Percentiles rank a stretch among this genome's conserved stretches.
These are phyloP conservation scores for Chrysoporthe deuterocubensis DNA, from an alignment of 2,329 filamentous ascomycete species.

Conservation along the genomic window DNA sequence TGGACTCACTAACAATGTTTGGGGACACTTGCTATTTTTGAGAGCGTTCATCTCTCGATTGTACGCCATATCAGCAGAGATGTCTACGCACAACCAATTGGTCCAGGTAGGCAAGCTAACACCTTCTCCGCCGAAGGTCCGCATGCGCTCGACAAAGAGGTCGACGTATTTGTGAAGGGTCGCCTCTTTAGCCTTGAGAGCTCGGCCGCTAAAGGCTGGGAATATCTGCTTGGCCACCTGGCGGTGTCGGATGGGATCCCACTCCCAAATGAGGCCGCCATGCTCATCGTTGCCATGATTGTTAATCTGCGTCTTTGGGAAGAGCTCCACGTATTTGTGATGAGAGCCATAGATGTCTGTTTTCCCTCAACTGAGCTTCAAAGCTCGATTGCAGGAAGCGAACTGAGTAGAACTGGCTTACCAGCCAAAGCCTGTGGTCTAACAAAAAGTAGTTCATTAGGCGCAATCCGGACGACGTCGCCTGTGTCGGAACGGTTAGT, in stretches of 20 bases:
- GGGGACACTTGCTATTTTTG: constrained; percentile 28
- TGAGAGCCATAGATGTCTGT: constrained; percentile 31
- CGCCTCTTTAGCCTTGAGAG: constrained; percentile 29
- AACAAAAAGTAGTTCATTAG: constrained; percentile 23
- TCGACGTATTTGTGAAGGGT: constrained; percentile 31
- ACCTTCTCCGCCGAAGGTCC: constrained; percentile 17
- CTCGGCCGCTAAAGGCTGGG: constrained; percentile 33
- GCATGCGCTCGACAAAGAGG: constrained; percentile 32
- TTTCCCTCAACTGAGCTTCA: background rate
- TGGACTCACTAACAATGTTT: no score
- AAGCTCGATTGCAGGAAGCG: no score
- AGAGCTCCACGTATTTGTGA: constrained; percentile 27
- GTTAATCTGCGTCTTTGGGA: constrained; percentile 32
- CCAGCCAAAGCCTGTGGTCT: constrained; percentile 19
- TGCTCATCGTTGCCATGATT: constrained; percentile 30
- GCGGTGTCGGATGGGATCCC: constrained; percentile 31
- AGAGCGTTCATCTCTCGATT: constrained; percentile 30
- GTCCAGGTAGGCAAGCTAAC: constrained; percentile 29
- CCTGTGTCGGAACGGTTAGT: background rate
- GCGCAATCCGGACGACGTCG: constrained; percentile 25
- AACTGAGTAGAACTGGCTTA: background rate
- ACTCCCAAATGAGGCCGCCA: constrained; percentile 32
- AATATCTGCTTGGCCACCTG: constrained; percentile 31
- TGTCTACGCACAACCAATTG: constrained; percentile 32
- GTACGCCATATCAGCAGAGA: constrained; percentile 31